These are phyloP conservation scores for Cladosporium sp. DNA, from an alignment of 2,329 filamentous ascomycete species.

Conservation along the genomic window DNA sequence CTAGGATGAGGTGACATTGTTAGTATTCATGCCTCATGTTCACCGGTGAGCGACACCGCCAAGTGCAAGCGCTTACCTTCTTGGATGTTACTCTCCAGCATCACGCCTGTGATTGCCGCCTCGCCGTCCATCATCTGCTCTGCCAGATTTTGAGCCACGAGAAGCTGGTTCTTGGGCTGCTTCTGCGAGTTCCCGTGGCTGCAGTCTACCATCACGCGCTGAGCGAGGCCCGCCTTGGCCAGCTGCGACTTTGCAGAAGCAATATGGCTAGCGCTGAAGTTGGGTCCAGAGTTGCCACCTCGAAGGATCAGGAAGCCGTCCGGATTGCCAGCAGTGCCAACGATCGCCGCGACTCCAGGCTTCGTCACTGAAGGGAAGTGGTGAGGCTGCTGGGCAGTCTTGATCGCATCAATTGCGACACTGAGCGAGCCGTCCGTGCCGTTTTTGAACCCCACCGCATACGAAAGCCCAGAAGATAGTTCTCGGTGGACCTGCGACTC, in stretches of 20 bases:
- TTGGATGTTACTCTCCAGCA: slow-evolving; percentile 98
- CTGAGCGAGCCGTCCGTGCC: slow-evolving; percentile 88
- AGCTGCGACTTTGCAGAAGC: slow-evolving; percentile 73
- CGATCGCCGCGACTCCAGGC: slow-evolving; percentile 92
- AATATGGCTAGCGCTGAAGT: slow-evolving; percentile 85
- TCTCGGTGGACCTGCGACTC: slow-evolving; percentile 96
- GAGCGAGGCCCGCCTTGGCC: slow-evolving; percentile 74
- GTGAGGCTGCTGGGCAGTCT: slow-evolving; percentile 70
- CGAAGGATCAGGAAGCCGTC: slow-evolving; percentile 96
- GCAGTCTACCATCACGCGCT: slow-evolving; percentile 97
- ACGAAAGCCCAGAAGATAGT: slow-evolving; percentile 88
- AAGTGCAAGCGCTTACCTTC: too few species aligned
- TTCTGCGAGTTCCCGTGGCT: slow-evolving; percentile 98
- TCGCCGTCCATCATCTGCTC: slow-evolving; percentile 87
- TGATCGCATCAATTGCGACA: slow-evolving; percentile 94
- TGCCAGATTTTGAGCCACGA: slow-evolving; percentile 75
- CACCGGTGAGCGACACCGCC: too few species aligned
- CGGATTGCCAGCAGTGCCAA: slow-evolving; percentile 89
- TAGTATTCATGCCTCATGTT: too few species aligned
- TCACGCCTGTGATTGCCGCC: slow-evolving; percentile 84
- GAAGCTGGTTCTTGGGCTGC: slow-evolving; percentile 94
- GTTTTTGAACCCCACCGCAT: slow-evolving; percentile 99
- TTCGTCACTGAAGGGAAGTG: slow-evolving; percentile 99
- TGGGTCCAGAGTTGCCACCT: slow-evolving; percentile 86
- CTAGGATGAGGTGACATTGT: too few species aligned